Evolutionary conservation across 257 asterid species (phyloP).

Genomic region (Rehmannia glutinosa): DNA sequence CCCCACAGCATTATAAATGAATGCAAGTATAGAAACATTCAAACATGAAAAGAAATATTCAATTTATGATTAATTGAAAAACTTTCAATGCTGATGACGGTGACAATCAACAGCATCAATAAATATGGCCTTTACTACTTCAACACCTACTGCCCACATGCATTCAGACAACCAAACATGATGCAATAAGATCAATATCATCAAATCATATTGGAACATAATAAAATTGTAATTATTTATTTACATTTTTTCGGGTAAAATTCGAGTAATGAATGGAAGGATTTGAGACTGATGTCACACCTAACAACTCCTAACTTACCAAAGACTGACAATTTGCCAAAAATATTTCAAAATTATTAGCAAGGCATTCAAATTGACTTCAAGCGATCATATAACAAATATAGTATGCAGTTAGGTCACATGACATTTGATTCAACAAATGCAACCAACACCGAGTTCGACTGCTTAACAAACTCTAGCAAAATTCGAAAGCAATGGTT

Average conservation of each 20-base stretch:
- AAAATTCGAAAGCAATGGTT: neutral
- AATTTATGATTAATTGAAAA: too few species aligned
- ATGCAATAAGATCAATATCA: neutral
- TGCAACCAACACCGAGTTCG: too few species aligned
- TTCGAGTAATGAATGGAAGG: too few species aligned
- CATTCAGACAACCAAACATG: neutral
- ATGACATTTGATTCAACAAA: slow-evolving; percentile 4
- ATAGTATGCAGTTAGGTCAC: neutral
- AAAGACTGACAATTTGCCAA: slow-evolving; percentile 10
- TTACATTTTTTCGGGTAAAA: too few species aligned
- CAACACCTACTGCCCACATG: neutral
- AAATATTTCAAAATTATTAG: neutral
- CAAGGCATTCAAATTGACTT: too few species aligned
- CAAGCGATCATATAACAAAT: neutral
- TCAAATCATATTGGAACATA: neutral
- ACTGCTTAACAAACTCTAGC: too few species aligned
- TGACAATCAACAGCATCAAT: too few species aligned
- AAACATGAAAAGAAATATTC: too few species aligned
- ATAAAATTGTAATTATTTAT: too few species aligned
- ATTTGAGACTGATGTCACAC: slow-evolving; percentile 5
- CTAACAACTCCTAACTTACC: slow-evolving; percentile 21
- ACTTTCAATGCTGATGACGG: too few species aligned
- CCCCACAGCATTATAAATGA: slow-evolving; percentile 17
- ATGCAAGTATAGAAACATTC: neutral
- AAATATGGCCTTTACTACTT: too few species aligned